These are phyloP conservation scores for Fagopyrum esculentum DNA, from an alignment of 148 eudicot genomes.

Conservation along the genomic window DNA sequence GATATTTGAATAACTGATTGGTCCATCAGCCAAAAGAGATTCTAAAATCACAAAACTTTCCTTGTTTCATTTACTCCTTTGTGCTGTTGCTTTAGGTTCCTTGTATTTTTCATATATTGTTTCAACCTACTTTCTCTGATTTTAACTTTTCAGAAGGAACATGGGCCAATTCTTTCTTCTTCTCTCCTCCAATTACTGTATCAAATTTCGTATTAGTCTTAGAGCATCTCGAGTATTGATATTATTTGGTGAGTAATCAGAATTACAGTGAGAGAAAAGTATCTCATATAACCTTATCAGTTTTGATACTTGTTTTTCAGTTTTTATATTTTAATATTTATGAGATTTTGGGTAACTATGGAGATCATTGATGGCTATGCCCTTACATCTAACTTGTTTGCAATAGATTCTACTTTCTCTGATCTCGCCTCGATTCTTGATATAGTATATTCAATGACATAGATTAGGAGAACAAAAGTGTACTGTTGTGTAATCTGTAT, in stretches of 20 bases:
- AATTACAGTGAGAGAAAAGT: no score
- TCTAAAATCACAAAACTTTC: neutral
- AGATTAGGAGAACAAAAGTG: neutral
- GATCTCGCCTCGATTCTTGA: neutral
- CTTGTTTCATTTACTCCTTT: no score
- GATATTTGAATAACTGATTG: constrained; percentile 8
- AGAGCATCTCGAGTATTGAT: no score
- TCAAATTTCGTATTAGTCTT: neutral
- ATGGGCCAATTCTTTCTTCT: neutral
- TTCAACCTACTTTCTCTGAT: neutral
- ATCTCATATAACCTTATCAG: no score
- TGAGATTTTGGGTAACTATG: no score
- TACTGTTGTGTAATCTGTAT: no score
- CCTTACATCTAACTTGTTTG: neutral
- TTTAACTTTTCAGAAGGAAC: constrained; percentile 9
- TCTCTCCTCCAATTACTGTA: neutral
- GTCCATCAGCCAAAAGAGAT: constrained; percentile 17
- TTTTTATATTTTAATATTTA: no score
- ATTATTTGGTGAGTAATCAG: no score
- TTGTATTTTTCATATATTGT: neutral
- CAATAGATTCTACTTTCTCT: neutral
- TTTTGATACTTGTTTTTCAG: no score
- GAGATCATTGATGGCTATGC: no score
- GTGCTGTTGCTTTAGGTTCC: neutral
- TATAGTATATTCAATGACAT: neutral